A percentile compares a stretch with the other conserved stretches of the same genome.
Conservation (phyloP, 768 basidiomycete genomes). For the Dioszegia crocea region DNA sequence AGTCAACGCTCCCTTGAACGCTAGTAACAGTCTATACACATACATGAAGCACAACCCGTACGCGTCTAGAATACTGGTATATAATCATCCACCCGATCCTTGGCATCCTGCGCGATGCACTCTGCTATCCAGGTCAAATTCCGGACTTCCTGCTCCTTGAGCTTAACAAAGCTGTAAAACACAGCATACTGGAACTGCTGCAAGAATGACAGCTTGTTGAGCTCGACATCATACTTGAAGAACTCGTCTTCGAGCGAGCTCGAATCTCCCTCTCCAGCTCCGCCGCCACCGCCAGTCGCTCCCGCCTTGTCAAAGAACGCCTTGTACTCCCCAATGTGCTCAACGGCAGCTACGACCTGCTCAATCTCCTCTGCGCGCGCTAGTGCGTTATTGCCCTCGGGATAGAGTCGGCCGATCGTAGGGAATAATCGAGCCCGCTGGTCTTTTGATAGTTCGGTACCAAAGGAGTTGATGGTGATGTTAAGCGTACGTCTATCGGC, state of each 20-base stretch:
- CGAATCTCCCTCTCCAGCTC: slow-evolving; percentile 59
- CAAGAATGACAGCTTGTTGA: slow-evolving; percentile 91
- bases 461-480: slow-evolving; percentile 98
- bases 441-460: slow-evolving; percentile 90
- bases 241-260: slow-evolving; percentile 78
- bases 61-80: slow-evolving; percentile 2
- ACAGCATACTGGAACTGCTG: slow-evolving; percentile 95
- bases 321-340: slow-evolving; percentile 82
- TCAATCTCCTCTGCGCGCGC: slow-evolving; percentile 94
- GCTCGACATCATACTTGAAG: slow-evolving; percentile 83
- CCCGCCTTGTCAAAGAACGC: slow-evolving; percentile 71
- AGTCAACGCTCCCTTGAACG: not conserved
- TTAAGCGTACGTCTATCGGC: slow-evolving; percentile 95
- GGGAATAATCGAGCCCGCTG: slow-evolving; percentile 92
- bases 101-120: slow-evolving; percentile 95
- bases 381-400: slow-evolving; percentile 89
- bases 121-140: slow-evolving; percentile 69
- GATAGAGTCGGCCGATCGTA: slow-evolving; percentile 84
- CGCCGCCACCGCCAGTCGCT: slow-evolving; percentile 40
- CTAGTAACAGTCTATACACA: not conserved
- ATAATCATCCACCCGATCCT: slow-evolving; percentile 82
- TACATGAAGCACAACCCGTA: not conserved
- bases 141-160: slow-evolving; percentile 55
- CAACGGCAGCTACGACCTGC: slow-evolving; percentile 80
- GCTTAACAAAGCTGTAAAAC: slow-evolving; percentile 68